phyloP scores from a whole-genome alignment of 805 yeast genomes.

The Wickerhamiella hasegawae region DNA sequence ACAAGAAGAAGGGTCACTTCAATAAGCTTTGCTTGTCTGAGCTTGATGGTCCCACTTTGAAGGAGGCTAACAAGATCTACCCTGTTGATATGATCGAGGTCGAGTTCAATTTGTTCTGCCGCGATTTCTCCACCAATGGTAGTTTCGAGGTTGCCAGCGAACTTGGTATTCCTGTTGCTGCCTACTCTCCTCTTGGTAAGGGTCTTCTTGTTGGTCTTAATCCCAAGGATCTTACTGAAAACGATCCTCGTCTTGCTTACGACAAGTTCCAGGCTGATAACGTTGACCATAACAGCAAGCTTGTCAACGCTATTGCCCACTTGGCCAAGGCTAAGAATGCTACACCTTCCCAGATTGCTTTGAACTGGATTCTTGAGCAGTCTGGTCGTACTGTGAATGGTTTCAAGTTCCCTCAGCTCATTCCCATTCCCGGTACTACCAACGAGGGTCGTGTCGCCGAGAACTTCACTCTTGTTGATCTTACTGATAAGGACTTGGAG shows the following conservation, averaged over 20 bases:
- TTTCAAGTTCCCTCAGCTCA: slow-evolving; percentile 32
- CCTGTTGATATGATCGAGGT: slow-evolving; percentile 59
- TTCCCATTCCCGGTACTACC: slow-evolving; percentile 75
- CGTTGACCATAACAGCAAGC: slow-evolving; percentile 33
- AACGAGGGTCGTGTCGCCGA: slow-evolving; percentile 41
- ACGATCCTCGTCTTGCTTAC: slow-evolving; percentile 34
- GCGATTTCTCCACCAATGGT: slow-evolving; percentile 47
- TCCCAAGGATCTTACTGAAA: slow-evolving; percentile 31
- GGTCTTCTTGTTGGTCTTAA: slow-evolving; percentile 58
- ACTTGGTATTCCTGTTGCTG: slow-evolving; percentile 46
- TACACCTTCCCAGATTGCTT: slow-evolving; percentile 50
- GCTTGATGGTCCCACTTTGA: slow-evolving; percentile 44
- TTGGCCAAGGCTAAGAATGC: slow-evolving; percentile 32
- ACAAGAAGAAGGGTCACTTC: slow-evolving; percentile 36
- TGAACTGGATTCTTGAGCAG: slow-evolving; percentile 46
- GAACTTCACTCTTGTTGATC: slow-evolving; percentile 31
- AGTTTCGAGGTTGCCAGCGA: slow-evolving; percentile 43
- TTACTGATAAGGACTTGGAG: slow-evolving; percentile 42
- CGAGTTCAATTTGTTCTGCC: slow-evolving; percentile 60
- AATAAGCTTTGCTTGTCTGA: slow-evolving; percentile 66
- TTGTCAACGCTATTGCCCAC: slow-evolving; percentile 34
- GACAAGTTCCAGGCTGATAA: slow-evolving; percentile 49
- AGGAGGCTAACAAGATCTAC: slow-evolving; percentile 36
- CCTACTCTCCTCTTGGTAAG: slow-evolving; percentile 73
- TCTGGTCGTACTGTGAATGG: slow-evolving; percentile 10